Evolutionary conservation across 2,329 filamentous ascomycete genomes (phyloP).

Genomic region (Graphilbum sp.): DNA sequence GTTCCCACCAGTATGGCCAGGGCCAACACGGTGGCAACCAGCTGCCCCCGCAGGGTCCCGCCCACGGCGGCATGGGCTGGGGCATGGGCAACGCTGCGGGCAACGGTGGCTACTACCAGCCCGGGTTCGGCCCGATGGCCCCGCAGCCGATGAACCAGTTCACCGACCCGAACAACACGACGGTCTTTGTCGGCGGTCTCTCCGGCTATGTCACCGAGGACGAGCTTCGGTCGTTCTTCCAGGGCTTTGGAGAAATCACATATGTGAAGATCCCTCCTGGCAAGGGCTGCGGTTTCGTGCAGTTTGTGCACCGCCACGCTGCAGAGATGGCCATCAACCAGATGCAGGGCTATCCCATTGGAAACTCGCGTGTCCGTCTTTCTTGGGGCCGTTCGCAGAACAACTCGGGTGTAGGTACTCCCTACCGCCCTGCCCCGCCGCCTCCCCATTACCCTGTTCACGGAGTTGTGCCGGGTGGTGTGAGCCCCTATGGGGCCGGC

Average conservation of each 20-base stretch:
- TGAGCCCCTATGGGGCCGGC: constrained; percentile 27
- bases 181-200: constrained; percentile 91
- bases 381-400: constrained; percentile 98
- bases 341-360: constrained; percentile 99
- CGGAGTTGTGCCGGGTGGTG: constrained; percentile 15
- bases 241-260: constrained; percentile 97
- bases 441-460: constrained; percentile 33
- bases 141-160: constrained; percentile 79
- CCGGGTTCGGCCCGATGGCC: constrained; percentile 15
- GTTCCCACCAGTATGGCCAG: constrained; percentile 23
- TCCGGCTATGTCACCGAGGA: constrained; percentile 98
- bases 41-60: constrained; percentile 21
- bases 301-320: constrained; percentile 96
- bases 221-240: constrained; percentile 99
- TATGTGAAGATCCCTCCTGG: constrained; percentile 99
- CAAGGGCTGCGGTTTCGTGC: constrained; percentile 97
- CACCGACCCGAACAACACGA: constrained; percentile 98
- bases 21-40: constrained; percentile 19
- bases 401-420: constrained; percentile 95
- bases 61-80: constrained; percentile 27
- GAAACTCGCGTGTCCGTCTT: constrained; percentile 91
- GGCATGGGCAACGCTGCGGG: constrained; percentile 9
- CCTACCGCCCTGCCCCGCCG: constrained; percentile 80
- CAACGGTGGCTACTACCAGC: constrained; percentile 20
- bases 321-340: constrained; percentile 99